Conservation (phyloP, 192 early-diverging fungal genomes). For the Entomortierella parvispora region DNA sequence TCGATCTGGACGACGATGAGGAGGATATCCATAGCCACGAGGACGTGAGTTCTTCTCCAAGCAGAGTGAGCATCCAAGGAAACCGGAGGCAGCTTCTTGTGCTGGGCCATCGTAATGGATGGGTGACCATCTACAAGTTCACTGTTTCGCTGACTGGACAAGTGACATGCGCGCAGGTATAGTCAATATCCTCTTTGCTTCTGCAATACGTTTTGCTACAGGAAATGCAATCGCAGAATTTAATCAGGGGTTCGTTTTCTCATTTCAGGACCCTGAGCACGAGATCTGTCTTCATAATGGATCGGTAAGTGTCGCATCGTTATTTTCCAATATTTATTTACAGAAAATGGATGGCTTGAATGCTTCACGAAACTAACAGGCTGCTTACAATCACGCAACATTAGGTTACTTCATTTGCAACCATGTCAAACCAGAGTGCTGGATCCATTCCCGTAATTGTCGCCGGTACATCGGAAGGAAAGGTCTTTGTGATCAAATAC, state of each 20-base stretch:
- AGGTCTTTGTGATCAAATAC: constrained; percentile 39
- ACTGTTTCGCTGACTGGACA: constrained; percentile 39
- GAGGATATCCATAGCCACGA: constrained; percentile 11
- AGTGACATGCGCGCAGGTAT: constrained; percentile 34
- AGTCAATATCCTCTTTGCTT: too few relatives aligned
- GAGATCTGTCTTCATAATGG: constrained; percentile 12
- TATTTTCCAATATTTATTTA: neutral
- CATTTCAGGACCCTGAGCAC: neutral
- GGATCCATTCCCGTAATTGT: constrained; percentile 31
- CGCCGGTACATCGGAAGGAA: constrained; percentile 43
- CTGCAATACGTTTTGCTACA: too few relatives aligned
- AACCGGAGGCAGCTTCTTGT: constrained; percentile 46
- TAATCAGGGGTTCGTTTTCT: neutral
- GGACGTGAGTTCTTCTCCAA: neutral
- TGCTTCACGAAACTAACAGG: too few relatives aligned
- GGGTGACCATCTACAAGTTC: constrained; percentile 44
- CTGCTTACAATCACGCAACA: too few relatives aligned
- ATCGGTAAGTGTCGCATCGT: neutral
- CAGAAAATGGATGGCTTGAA: too few relatives aligned
- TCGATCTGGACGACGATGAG: constrained; percentile 23
- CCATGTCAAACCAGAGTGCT: constrained; percentile 31
- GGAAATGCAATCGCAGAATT: too few relatives aligned
- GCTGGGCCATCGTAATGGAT: constrained; percentile 43
- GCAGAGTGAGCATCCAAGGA: constrained; percentile 13
- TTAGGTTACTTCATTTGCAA: constrained; percentile 42